Percentiles rank a stretch among this genome's conserved stretches.
These are phyloP conservation scores for Pseudogymnoascus sp. DNA, from an alignment of 2,329 filamentous ascomycete genomes.

Conservation along the genomic window DNA sequence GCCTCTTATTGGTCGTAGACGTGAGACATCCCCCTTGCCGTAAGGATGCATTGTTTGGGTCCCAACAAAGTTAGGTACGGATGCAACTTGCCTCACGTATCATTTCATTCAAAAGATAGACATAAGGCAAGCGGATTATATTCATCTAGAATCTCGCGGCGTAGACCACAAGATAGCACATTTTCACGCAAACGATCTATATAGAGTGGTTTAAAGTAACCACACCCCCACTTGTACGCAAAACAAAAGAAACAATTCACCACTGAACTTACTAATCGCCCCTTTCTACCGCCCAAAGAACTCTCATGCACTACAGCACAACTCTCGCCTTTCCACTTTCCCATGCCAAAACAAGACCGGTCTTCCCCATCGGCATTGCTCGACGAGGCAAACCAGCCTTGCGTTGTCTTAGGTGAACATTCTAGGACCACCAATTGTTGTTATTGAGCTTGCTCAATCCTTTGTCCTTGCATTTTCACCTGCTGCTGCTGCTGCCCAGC, in stretches of 20 bases:
- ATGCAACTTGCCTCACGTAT: background rate
- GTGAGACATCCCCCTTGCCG: background rate
- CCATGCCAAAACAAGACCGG: background rate
- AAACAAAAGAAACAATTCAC: constrained; percentile 7
- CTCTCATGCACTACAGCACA: background rate
- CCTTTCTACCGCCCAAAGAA: background rate
- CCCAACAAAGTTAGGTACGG: background rate
- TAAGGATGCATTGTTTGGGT: background rate
- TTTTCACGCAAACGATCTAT: background rate
- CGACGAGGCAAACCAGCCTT: background rate
- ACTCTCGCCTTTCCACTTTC: background rate
- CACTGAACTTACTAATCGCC: background rate
- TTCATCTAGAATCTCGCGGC: background rate
- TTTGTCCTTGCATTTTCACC: background rate
- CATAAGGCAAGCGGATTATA: background rate
- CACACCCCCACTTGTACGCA: background rate
- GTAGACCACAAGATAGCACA: background rate
- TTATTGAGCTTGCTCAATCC: constrained; percentile 9
- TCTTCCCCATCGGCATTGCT: background rate
- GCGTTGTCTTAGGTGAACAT: constrained; percentile 11
- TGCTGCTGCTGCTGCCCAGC: background rate
- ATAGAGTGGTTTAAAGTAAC: background rate
- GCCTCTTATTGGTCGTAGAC: background rate
- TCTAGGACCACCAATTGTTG: constrained; percentile 6
- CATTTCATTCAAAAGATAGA: background rate